Evolutionary conservation across 352 stramenopile species (phyloP).

Genomic region (Phytophthora pini): DNA sequence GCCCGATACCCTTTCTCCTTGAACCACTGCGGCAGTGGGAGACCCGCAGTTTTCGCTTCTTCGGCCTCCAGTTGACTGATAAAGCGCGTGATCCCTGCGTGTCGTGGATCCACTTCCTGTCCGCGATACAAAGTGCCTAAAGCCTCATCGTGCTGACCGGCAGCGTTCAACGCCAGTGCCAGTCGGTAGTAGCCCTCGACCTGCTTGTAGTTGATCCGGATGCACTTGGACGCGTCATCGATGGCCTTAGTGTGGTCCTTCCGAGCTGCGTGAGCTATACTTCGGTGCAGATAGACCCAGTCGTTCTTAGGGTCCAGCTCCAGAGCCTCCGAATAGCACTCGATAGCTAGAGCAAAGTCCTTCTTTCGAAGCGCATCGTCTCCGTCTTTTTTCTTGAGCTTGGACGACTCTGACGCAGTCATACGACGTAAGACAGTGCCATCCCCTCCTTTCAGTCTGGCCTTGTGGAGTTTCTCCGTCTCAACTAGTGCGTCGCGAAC

Average conservation of each 20-base stretch:
- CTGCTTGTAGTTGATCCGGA: slow-evolving; percentile 68
- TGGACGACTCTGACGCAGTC: slow-evolving; percentile 37
- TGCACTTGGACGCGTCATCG: slow-evolving; percentile 62
- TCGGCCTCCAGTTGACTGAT: slow-evolving; percentile 57
- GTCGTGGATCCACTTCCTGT: slow-evolving; percentile 54
- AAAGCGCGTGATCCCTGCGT: slow-evolving; percentile 53
- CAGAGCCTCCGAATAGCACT: slow-evolving; percentile 58
- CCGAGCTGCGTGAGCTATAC: slow-evolving; percentile 51
- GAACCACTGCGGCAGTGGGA: slow-evolving; percentile 51
- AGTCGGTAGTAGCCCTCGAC: slow-evolving; percentile 65
- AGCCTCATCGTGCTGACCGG: slow-evolving; percentile 56
- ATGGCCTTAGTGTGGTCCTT: slow-evolving; percentile 48
- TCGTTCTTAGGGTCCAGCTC: slow-evolving; percentile 60
- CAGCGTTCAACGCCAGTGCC: slow-evolving; percentile 50
- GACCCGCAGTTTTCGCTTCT: slow-evolving; percentile 42
- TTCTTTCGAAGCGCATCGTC: slow-evolving; percentile 58
- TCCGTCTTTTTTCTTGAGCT: slow-evolving; percentile 47
- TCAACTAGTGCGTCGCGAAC: slow-evolving; percentile 63
- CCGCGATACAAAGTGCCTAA: slow-evolving; percentile 59
- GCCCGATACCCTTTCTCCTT: slow-evolving; percentile 90
- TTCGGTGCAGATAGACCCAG: slow-evolving; percentile 59
- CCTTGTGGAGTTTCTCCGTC: slow-evolving; percentile 45
- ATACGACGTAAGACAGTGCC: slow-evolving; percentile 26
- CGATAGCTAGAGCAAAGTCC: slow-evolving; percentile 53
- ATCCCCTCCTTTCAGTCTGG: slow-evolving; percentile 23